Conservation (phyloP, 192 early-diverging fungal genomes). For the Helicostylum pulchrum region DNA sequence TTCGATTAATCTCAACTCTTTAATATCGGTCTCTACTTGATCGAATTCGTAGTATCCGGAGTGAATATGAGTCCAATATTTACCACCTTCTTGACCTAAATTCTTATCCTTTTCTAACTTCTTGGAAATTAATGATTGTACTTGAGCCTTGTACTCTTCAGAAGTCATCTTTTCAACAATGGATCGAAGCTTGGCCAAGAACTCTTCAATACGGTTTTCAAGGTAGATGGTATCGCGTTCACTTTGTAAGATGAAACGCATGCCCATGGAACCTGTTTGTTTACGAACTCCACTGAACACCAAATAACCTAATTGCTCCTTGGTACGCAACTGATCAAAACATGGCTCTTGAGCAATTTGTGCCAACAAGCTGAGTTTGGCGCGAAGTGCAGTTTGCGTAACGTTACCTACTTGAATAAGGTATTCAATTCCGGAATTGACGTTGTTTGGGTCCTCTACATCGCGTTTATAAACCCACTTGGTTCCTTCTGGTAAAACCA, state of each 20-base stretch:
- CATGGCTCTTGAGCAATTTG: constrained; percentile 87
- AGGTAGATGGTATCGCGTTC: constrained; percentile 80
- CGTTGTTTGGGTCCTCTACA: constrained; percentile 74
- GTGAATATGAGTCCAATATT: constrained; percentile 73
- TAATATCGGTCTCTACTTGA: constrained; percentile 59
- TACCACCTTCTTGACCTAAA: constrained; percentile 67
- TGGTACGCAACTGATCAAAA: constrained; percentile 93
- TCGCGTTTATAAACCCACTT: constrained; percentile 49
- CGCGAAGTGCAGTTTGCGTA: constrained; percentile 60
- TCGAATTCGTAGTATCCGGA: constrained; percentile 88
- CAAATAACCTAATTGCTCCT: constrained; percentile 82
- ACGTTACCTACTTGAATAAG: constrained; percentile 78
- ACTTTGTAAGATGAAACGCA: constrained; percentile 84
- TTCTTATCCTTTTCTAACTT: constrained; percentile 88
- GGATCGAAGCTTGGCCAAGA: constrained; percentile 55
- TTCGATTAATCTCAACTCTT: constrained; percentile 46
- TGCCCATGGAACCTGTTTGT: constrained; percentile 71
- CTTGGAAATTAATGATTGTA: constrained; percentile 64
- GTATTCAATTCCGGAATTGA: constrained; percentile 88
- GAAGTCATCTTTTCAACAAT: constrained; percentile 63
- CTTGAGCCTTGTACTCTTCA: constrained; percentile 73
- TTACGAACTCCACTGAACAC: constrained; percentile 72
- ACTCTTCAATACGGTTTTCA: constrained; percentile 74
- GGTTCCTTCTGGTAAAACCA: constrained; percentile 49
- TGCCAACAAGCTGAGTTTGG: constrained; percentile 64